These are phyloP conservation scores for Penicillium maclennaniae DNA, from an alignment of 495 filamentous ascomycete species.

Conservation along the genomic window DNA sequence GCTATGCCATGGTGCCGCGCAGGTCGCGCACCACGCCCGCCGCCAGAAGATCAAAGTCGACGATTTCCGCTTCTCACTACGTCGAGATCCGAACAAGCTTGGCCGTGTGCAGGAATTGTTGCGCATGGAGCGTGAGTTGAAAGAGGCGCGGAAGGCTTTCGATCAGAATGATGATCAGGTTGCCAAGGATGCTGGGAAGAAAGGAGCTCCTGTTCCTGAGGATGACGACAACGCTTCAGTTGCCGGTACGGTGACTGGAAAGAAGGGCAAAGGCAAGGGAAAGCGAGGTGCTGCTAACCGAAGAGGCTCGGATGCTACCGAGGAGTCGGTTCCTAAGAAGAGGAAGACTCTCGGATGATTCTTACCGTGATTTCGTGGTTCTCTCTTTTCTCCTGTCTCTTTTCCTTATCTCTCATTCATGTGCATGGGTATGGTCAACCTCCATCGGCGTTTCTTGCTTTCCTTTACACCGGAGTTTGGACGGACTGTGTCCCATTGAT, in stretches of 20 bases:
- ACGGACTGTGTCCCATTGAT: background rate
- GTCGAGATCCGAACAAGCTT: conserved; percentile 77
- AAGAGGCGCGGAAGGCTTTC: conserved; percentile 69
- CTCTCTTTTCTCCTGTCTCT: background rate
- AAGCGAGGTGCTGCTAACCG: conserved; percentile 31
- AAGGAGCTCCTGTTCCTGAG: conserved; percentile 19
- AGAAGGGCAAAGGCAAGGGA: conserved; percentile 43
- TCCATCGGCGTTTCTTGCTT: conserved; percentile 2
- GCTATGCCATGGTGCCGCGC: conserved; percentile 81
- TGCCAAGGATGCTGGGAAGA: conserved; percentile 41
- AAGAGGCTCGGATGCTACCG: conserved; percentile 42
- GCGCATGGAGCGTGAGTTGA: conserved; percentile 73
- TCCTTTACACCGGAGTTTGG: background rate
- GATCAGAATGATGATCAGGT: conserved; percentile 52
- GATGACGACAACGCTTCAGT: conserved; percentile 17
- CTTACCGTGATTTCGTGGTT: background rate
- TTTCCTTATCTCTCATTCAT: background rate
- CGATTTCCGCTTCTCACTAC: conserved; percentile 90
- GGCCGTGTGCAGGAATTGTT: conserved; percentile 87
- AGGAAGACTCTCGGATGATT: conserved; percentile 33
- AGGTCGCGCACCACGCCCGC: conserved; percentile 73
- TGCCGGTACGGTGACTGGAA: conserved; percentile 19
- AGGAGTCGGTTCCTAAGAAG: conserved; percentile 42
- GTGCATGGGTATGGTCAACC: background rate
- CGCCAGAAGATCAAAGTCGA: conserved; percentile 97